Base-by-base conservation (phyloP, 208 protist species). In the Crithidia bombi region DNA sequence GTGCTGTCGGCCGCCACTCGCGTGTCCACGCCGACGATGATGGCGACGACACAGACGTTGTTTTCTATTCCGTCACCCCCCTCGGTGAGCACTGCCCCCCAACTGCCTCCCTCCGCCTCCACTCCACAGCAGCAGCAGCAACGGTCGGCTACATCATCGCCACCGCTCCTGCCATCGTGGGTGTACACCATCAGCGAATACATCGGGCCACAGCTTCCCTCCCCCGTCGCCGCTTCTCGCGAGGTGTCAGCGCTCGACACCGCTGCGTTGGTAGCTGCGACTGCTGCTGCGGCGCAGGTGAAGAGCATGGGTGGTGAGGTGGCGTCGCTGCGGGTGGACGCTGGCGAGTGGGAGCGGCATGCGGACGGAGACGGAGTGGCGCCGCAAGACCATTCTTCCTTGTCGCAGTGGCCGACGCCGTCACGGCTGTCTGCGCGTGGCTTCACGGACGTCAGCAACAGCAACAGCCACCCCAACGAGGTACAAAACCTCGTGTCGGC, bases 131-230 rank as follows among this genome's bases (percentile, higher is more conserved):
- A 5, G 47, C 47, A n/a, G n/a, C n/a, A n/a, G n/a, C n/a, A n/a
- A n/a, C n/a, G n/a, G n/a, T n/a, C n/a, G n/a, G n/a, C n/a, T n/a
- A n/a, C n/a, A n/a, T n/a, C 55, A 12, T 44, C 57, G 28, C 41
- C 38, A 25, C 41, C 57, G 57, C 38, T 64, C 26, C 25, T 64
- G 25, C 57, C 57, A 43, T 10, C 41, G 57, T 64, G 57, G 57
- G 57, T 64, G 28, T 51, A 64, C 57, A 43, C 57, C 6, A 15
- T 64, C 9, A 51, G 57, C 43, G 57, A 64, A 9, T 43, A 64
- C 28, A 3, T 64, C 41, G 28, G 57, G 19, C 17, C 41, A 1
- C 57, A 30, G 12, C 14, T 62, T 14, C 56, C 56, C n/a, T 44
- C 56, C 1, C 51, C 56, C 19, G 7, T 25, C 38, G 56, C 23